Conservation (phyloP, 192 early-diverging fungal genomes). For the Coemansia sp. region DNA sequence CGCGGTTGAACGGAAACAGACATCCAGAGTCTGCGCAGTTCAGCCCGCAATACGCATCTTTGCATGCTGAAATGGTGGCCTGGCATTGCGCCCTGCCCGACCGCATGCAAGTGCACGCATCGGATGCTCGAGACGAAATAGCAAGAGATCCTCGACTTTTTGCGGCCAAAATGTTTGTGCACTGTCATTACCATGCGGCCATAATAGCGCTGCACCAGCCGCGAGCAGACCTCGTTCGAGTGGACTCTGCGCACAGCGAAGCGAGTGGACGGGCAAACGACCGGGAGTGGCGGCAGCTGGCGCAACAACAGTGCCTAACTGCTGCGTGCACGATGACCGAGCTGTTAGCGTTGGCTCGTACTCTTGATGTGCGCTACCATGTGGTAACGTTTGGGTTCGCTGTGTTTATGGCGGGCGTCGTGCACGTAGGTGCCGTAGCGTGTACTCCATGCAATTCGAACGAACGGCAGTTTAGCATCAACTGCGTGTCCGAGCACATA, state of each 20-base stretch:
- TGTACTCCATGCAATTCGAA: conserved; percentile 38
- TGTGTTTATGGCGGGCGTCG: conserved; percentile 55
- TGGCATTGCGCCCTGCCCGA: conserved; percentile 51
- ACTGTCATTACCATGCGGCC: conserved; percentile 53
- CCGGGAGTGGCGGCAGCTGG: conserved; percentile 46
- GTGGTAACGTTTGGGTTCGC: conserved; percentile 53
- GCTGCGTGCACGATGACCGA: conserved; percentile 55
- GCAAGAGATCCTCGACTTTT: conserved; percentile 30
- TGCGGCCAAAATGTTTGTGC: conserved; percentile 53
- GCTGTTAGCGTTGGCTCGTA: conserved; percentile 29
- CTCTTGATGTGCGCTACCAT: conserved; percentile 50
- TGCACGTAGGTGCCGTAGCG: conserved; percentile 49
- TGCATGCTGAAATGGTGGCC: conserved; percentile 51
- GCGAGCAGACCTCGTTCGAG: conserved; percentile 49
- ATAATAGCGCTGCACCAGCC: conserved; percentile 55
- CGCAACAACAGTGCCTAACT: conserved; percentile 52
- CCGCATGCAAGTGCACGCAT: conserved; percentile 35
- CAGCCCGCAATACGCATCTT: conserved; percentile 43
- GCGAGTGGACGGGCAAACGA: neutral
- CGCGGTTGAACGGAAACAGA: conserved; percentile 51
- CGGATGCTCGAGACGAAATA: conserved; percentile 30
- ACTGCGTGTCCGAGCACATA: conserved; percentile 52
- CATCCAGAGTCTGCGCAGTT: conserved; percentile 55
- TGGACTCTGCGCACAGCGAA: conserved; percentile 15
- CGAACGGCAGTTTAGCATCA: conserved; percentile 54